Conservation (phyloP, 2,329 filamentous ascomycete species). For the Penicillium oxalicum region DNA sequence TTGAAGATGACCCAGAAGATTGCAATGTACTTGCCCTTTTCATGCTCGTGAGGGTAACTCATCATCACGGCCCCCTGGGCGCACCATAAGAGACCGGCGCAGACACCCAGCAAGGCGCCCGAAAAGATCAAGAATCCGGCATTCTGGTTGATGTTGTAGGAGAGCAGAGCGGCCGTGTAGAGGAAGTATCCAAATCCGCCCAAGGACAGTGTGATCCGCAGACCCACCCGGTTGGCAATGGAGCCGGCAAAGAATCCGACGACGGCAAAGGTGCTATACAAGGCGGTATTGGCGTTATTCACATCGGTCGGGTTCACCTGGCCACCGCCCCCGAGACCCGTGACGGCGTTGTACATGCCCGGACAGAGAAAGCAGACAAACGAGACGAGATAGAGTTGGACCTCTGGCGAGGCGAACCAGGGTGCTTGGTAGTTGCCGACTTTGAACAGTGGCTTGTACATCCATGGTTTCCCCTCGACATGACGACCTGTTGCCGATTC, state of each 20-base stretch:
- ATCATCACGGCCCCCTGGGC: conserved; percentile 56
- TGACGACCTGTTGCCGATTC: conserved; percentile 18
- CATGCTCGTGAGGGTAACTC: conserved; percentile 73
- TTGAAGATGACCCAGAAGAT: conserved; percentile 97
- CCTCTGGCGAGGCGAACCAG: conserved; percentile 68
- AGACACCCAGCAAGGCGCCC: conserved; percentile 46
- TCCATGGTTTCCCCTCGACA: conserved; percentile 49
- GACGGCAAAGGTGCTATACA: conserved; percentile 67
- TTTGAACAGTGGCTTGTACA: conserved; percentile 56
- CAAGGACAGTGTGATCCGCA: conserved; percentile 40
- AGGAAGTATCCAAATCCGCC: conserved; percentile 46
- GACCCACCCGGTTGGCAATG: conserved; percentile 41
- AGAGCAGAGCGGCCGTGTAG: conserved; percentile 46
- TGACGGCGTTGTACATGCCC: conserved; percentile 66
- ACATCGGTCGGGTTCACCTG: conserved; percentile 52
- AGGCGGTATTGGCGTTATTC: conserved; percentile 63
- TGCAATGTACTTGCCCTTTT: conserved; percentile 83
- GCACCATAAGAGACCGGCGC: conserved; percentile 47
- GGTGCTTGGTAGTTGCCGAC: conserved; percentile 50
- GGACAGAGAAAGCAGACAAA: conserved; percentile 67
- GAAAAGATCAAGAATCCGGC: conserved; percentile 45
- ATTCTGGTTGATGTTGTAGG: conserved; percentile 47
- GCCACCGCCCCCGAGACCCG: conserved; percentile 60
- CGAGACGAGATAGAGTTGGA: conserved; percentile 66
- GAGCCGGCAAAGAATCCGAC: conserved; percentile 58